Base-by-base conservation (phyloP, 129 eudicot species). In the Ambrosia artemisiifolia region DNA sequence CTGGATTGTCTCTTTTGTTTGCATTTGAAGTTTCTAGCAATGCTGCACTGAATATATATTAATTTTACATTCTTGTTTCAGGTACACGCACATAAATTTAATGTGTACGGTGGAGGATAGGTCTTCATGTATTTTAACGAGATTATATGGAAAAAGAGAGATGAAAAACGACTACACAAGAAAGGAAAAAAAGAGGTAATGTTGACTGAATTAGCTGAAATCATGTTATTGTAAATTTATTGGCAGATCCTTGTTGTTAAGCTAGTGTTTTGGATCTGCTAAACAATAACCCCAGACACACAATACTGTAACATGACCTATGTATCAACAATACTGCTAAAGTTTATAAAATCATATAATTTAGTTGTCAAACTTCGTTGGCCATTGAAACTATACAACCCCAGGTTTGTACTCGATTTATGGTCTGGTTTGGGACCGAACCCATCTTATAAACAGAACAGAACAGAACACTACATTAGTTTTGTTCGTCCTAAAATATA, bases 111-210 rank as follows among this genome's bases (percentile, higher is more conserved):
- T 56, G 63, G 62, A 56, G 63, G 11, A 56, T 56, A 14, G 14
- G 47, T 40, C 33, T 64, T 64, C 5, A 19, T 3, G 62, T 64
- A 48, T 56, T 48, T 24, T 19, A 24, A 12, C 12, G 53, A 17
- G 43, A 24, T 53, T 30, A 10, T 50, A 35, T 9, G 71, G 49
- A 55, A 11, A 10, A 32, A 72, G 24, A 18, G 48, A 19, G 65
- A 17, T 65, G 56, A n/a, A 36, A 14, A 74, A n/a, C n/a, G 66
- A 57, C 35, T 70, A 35, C 48, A 54, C 64, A 35, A 70, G 65
- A n/a, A 13, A 13, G 13, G 65, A 13, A 60, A 57, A 30, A 24
- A 40, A 20, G 32, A 17, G 44, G 59, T 44, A 46, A 60, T 16
- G 8, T 16, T 61, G 17, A 61, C 69, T 44, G 57, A 51, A 17